phyloP scores from a whole-genome alignment of 495 filamentous ascomycete genomes.

The Bathelium albidoporum region DNA sequence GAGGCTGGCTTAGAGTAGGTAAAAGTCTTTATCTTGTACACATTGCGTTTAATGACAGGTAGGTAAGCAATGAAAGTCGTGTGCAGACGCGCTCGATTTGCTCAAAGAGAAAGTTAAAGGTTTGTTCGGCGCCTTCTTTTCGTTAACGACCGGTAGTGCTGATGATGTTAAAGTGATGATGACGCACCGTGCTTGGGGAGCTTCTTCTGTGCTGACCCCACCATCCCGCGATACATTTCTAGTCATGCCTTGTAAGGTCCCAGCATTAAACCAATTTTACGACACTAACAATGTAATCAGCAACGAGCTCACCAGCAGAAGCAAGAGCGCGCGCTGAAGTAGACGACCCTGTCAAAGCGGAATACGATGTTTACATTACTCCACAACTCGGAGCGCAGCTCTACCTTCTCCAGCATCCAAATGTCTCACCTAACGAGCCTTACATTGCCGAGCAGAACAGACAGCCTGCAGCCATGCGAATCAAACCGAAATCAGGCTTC shows the following conservation, averaged over 20 bases:
- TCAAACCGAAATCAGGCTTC: constrained; percentile 57
- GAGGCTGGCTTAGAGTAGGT: neutral
- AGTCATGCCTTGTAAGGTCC: neutral
- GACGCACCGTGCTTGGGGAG: neutral
- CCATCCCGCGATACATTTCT: neutral
- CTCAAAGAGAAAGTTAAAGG: neutral
- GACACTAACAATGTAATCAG: neutral
- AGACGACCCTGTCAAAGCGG: constrained; percentile 47
- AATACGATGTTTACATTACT: constrained; percentile 54
- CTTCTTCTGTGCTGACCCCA: neutral
- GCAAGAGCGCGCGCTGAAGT: constrained; percentile 24
- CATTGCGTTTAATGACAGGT: neutral
- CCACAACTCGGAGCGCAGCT: constrained; percentile 29
- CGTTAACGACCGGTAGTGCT: neutral
- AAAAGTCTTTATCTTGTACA: neutral
- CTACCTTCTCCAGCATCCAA: constrained; percentile 65
- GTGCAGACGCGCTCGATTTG: neutral
- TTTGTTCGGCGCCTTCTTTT: neutral
- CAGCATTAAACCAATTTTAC: neutral
- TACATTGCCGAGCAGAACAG: constrained; percentile 45
- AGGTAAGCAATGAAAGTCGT: neutral
- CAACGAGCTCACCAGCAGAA: neutral
- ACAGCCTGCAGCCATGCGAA: constrained; percentile 49
- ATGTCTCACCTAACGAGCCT: constrained; percentile 38
- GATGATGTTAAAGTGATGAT: neutral